Evolutionary conservation across 1,139 yeast species (phyloP).

Genomic region (Scheffersomyces illinoinensis): DNA sequence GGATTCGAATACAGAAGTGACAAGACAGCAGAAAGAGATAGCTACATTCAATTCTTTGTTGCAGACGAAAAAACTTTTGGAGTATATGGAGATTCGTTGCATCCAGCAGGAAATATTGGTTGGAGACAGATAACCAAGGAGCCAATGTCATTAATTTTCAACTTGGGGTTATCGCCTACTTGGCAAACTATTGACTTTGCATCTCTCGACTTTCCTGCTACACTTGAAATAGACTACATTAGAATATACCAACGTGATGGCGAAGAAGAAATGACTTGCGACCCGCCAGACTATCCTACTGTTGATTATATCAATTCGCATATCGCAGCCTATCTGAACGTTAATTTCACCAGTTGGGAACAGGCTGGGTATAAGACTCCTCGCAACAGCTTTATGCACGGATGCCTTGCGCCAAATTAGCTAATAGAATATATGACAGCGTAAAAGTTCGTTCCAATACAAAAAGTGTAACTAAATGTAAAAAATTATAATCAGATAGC

Average conservation of each 20-base stretch:
- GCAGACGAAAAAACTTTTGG: conserved; percentile 21
- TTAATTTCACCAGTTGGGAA: conserved; percentile 25
- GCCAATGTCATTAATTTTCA: conserved; percentile 31
- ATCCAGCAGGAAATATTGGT: conserved; percentile 27
- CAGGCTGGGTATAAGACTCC: conserved; percentile 27
- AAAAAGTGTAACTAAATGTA: background rate
- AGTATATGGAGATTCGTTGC: conserved; percentile 26
- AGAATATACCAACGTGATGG: conserved; percentile 29
- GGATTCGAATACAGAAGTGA: conserved; percentile 28
- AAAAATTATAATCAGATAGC: background rate
- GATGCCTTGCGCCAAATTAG: background rate
- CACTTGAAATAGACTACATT: conserved; percentile 27
- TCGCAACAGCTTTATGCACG: conserved; percentile 15
- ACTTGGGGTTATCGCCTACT: conserved; percentile 27
- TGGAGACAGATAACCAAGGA: conserved; percentile 29
- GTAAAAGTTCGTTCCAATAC: background rate
- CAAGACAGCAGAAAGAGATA: conserved; percentile 7
- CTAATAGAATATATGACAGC: background rate
- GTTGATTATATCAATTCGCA: conserved; percentile 26
- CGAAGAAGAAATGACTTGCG: conserved; percentile 25
- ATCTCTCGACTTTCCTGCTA: conserved; percentile 24
- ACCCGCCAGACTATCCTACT: conserved; percentile 28
- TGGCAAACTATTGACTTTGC: conserved; percentile 28
- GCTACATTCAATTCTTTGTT: conserved; percentile 26
- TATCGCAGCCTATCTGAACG: conserved; percentile 22